These are phyloP conservation scores for Brasenia schreberi DNA, from an alignment of 164 flowering plant genomes.

Conservation along the genomic window DNA sequence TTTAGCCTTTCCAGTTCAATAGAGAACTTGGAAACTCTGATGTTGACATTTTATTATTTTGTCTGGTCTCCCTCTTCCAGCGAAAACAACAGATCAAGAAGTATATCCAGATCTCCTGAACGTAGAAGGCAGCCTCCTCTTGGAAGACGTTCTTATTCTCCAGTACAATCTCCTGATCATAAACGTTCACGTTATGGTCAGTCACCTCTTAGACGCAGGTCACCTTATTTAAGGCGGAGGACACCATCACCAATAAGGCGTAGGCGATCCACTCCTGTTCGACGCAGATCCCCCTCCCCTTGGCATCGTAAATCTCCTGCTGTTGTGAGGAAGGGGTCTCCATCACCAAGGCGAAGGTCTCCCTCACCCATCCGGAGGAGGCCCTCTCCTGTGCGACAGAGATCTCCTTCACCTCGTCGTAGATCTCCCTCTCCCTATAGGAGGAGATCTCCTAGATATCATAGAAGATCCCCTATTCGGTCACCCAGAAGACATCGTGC, in stretches of 20 bases:
- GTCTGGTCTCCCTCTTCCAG: constrained; percentile 7
- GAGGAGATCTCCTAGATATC: constrained; percentile 19
- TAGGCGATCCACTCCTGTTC: constrained; percentile 17
- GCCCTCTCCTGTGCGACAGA: constrained; percentile 14
- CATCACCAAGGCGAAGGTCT: constrained; percentile 22
- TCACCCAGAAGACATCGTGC: constrained; percentile 17
- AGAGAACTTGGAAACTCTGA: background rate
- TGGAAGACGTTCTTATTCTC: constrained; percentile 26
- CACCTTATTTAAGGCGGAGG: constrained; percentile 16
- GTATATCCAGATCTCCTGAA: constrained; percentile 52
- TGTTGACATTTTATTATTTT: background rate
- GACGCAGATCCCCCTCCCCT: constrained; percentile 19
- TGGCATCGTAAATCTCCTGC: constrained; percentile 17
- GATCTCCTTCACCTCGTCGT: constrained; percentile 16
- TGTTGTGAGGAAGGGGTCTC: constrained; percentile 20
- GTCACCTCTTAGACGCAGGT: constrained; percentile 32
- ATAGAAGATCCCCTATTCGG: constrained; percentile 29
- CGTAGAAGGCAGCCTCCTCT: constrained; percentile 31
- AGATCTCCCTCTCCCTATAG: background rate
- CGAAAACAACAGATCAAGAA: constrained; percentile 42
- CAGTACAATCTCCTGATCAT: constrained; percentile 37
- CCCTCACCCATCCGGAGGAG: constrained; percentile 23
- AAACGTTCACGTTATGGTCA: constrained; percentile 30
- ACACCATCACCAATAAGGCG: constrained; percentile 23
- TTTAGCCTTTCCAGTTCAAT: no score